Evolutionary conservation across 495 filamentous ascomycete species (phyloP).

Genomic region (Chaetomium cochliodes): DNA sequence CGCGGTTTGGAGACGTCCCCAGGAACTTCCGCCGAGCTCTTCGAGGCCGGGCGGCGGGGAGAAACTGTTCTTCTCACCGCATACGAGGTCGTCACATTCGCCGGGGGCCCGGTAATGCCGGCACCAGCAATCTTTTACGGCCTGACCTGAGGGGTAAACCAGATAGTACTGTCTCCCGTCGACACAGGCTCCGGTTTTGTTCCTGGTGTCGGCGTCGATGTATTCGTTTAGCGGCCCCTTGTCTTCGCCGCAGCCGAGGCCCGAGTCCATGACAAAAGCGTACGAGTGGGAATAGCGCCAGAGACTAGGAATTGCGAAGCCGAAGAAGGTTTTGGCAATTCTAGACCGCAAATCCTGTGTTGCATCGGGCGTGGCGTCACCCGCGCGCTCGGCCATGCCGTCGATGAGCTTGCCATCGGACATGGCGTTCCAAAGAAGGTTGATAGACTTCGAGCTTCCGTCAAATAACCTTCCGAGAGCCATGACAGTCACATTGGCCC

Average conservation of each 20-base stretch:
- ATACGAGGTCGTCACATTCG: neutral
- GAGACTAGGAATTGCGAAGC: slow-evolving; percentile 35
- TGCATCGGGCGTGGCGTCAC: no score
- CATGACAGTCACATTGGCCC: slow-evolving; percentile 17
- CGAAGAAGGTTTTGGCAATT: slow-evolving; percentile 32
- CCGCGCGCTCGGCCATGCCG: no score
- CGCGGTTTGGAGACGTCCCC: slow-evolving; percentile 29
- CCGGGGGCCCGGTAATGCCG: slow-evolving; percentile 6
- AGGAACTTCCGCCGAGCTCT: slow-evolving; percentile 11
- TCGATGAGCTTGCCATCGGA: slow-evolving; percentile 35
- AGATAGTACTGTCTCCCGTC: slow-evolving; percentile 36
- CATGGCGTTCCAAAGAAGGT: slow-evolving; percentile 25
- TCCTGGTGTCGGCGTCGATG: slow-evolving; percentile 23
- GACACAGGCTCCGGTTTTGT: slow-evolving; percentile 28
- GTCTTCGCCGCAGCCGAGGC: slow-evolving; percentile 26
- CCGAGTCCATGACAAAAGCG: slow-evolving; percentile 40
- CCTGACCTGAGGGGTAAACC: slow-evolving; percentile 16
- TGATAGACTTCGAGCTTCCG: slow-evolving; percentile 19
- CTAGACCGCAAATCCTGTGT: neutral
- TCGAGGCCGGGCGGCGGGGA: slow-evolving; percentile 30
- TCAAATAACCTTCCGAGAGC: slow-evolving; percentile 21
- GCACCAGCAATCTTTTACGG: neutral
- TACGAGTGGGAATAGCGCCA: slow-evolving; percentile 30
- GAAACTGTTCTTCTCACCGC: slow-evolving; percentile 24
- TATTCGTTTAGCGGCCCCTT: slow-evolving; percentile 29